Evolutionary conservation across 2,329 filamentous ascomycete genomes (phyloP), one percentile per base, ranked within the genome.

Genomic region (Xylariaceae sp.): DNA sequence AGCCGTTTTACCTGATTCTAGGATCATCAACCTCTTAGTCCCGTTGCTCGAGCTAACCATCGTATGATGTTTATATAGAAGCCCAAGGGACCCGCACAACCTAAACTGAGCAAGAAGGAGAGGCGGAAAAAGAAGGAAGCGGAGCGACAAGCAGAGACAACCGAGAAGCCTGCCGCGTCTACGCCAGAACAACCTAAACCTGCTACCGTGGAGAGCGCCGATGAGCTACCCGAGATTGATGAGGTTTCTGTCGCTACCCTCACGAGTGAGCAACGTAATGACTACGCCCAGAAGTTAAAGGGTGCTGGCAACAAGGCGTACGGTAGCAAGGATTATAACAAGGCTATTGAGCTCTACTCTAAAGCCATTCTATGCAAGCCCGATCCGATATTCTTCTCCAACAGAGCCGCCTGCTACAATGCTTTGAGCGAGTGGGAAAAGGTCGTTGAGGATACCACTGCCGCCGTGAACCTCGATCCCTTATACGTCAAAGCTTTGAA

Each of bases 401-500:
- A 99, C 82, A 89, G 94, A 66, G 94, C 94, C 53, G 94, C 94
- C 49, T 99, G 94, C 82, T 95, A 92, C 79, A 97, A 96, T 72
- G 92, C 94, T 62, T 85, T 94, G 70, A 86, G 85, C 61, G 83
- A 96, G 67, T 99, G 93, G 92, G 88, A 95, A 43, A 93, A 94
- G 79, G 94, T 97, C 53, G 89, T 99, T 59, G 93, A 96, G 68
- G 94, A 99, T 71, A 97, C 94, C 51, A 97, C 91, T 26, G 93
- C 94, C 48, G 94, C 94, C 60, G 87, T 99, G 75, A 88, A 84
- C 71, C 89, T 99, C 75, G 91, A 99, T 72, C 88, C 88, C 64
- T 90, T 96, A 77, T 99, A 99, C 73, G 87, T 99, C 74, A 97
- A 99, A 81, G 94, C 94, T 27, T 81, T 99, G 66, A 99, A 99